Evolutionary conservation across 805 yeast genomes (phyloP).

Genomic region (Candida sithepensis): DNA sequence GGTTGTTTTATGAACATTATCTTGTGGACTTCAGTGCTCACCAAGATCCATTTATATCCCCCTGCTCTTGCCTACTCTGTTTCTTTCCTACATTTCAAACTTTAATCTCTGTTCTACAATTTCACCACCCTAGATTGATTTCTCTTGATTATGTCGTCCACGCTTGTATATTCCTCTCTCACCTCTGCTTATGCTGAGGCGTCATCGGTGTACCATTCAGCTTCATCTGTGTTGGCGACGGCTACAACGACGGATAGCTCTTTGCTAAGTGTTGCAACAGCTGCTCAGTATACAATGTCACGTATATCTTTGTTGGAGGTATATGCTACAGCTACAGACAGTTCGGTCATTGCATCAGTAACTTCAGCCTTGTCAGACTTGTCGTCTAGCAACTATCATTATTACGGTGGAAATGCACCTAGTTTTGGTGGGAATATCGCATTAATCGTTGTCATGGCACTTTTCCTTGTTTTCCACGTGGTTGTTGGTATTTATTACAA

Average conservation of each 20-base stretch:
- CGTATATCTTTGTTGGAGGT: neutral
- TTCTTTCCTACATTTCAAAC: too few relatives aligned
- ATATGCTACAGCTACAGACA: conserved; percentile 25
- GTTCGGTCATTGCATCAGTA: conserved; percentile 8
- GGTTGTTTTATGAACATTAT: too few relatives aligned
- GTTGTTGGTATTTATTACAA: conserved; percentile 38
- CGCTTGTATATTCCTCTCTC: neutral
- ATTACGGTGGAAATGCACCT: conserved; percentile 41
- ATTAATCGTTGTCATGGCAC: conserved; percentile 48
- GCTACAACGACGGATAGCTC: conserved; percentile 4
- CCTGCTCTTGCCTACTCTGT: too few relatives aligned
- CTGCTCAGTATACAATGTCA: neutral
- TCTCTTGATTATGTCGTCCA: neutral
- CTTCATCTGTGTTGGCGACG: neutral
- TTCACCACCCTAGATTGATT: neutral
- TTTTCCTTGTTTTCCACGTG: conserved; percentile 39
- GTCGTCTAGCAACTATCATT: conserved; percentile 1
- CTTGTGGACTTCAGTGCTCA: too few relatives aligned
- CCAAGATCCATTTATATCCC: too few relatives aligned
- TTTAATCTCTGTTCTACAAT: too few relatives aligned
- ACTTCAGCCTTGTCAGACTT: conserved; percentile 6
- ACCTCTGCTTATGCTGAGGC: neutral
- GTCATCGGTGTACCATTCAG: neutral
- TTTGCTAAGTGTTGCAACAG: neutral
- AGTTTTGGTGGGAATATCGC: conserved; percentile 50